Evolutionary conservation across 768 basidiomycete genomes (phyloP).

Genomic region (Leucogyrophana mollusca): DNA sequence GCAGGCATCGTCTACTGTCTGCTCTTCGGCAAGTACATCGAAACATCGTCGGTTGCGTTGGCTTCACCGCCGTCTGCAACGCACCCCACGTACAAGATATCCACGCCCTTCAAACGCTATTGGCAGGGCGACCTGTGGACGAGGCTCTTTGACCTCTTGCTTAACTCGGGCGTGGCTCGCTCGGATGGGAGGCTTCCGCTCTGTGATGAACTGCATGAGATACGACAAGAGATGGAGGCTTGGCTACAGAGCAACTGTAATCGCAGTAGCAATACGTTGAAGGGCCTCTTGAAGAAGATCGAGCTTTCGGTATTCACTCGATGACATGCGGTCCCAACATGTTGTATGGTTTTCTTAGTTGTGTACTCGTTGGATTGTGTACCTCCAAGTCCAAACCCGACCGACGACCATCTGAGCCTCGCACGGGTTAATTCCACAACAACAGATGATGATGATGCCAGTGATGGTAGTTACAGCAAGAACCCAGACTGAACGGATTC

Average conservation of each 20-base stretch:
- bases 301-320: slow-evolving; percentile 48
- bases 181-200: slow-evolving; percentile 67
- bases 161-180: slow-evolving; percentile 73
- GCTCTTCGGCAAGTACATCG: slow-evolving; percentile 96
- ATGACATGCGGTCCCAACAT: slow-evolving; percentile 18
- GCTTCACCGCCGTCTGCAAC: slow-evolving; percentile 31
- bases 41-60: slow-evolving; percentile 55
- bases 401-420: not conserved
- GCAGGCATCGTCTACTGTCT: slow-evolving; percentile 93
- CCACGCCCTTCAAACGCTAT: slow-evolving; percentile 85
- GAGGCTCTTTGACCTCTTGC: slow-evolving; percentile 75
- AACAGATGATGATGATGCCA: not conserved
- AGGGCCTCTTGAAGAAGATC: slow-evolving; percentile 81
- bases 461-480: not conserved
- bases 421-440: not conserved
- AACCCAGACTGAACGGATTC: not conserved
- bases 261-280: slow-evolving; percentile 76
- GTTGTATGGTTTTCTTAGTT: not conserved
- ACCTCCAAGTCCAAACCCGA: no score
- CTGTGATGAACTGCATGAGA: slow-evolving; percentile 55
- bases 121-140: slow-evolving; percentile 93
- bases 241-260: slow-evolving; percentile 90
- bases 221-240: slow-evolving; percentile 80
- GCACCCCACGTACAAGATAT: slow-evolving; percentile 54
- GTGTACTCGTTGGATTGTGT: not conserved